phyloP scores from a whole-genome alignment of 2,329 filamentous ascomycete species.

The Chrysosporium keratinophilum region DNA sequence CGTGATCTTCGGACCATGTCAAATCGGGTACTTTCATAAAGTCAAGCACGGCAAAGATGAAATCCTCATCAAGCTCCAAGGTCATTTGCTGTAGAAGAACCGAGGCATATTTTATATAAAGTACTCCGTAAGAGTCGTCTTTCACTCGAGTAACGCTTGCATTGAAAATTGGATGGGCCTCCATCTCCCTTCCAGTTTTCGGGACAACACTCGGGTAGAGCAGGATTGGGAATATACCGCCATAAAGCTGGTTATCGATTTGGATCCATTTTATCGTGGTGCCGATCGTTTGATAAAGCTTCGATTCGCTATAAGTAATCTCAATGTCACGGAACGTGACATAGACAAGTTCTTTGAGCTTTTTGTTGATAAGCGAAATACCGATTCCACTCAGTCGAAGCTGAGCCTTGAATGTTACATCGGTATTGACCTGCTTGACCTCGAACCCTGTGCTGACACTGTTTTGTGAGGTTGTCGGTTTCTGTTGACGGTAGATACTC shows the following conservation, averaged over 20 bases:
- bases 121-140: constrained; percentile 92
- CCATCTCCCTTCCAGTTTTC: constrained; percentile 92
- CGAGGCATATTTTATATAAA: constrained; percentile 98
- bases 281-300: constrained; percentile 81
- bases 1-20: constrained; percentile 71
- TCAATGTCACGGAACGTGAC: constrained; percentile 85
- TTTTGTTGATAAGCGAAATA: constrained; percentile 84
- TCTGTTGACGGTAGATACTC: constrained; percentile 72
- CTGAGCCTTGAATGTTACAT: constrained; percentile 79
- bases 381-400: constrained; percentile 82
- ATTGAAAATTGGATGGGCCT: constrained; percentile 89
- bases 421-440: constrained; percentile 82
- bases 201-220: constrained; percentile 96
- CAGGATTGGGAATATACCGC: constrained; percentile 94
- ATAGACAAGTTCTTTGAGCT: constrained; percentile 85
- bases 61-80: constrained; percentile 92
- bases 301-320: constrained; percentile 85
- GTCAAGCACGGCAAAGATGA: constrained; percentile 90
- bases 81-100: constrained; percentile 95
- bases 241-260: constrained; percentile 96
- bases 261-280: constrained; percentile 97
- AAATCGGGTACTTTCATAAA: constrained; percentile 89
- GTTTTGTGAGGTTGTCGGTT: constrained; percentile 45
- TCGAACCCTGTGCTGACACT: constrained; percentile 66
- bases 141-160: constrained; percentile 88